Percentiles rank a stretch among this genome's conserved stretches.
Evolutionary conservation across 2,329 filamentous ascomycete genomes (phyloP).

Genomic region (Apiospora sp.): DNA sequence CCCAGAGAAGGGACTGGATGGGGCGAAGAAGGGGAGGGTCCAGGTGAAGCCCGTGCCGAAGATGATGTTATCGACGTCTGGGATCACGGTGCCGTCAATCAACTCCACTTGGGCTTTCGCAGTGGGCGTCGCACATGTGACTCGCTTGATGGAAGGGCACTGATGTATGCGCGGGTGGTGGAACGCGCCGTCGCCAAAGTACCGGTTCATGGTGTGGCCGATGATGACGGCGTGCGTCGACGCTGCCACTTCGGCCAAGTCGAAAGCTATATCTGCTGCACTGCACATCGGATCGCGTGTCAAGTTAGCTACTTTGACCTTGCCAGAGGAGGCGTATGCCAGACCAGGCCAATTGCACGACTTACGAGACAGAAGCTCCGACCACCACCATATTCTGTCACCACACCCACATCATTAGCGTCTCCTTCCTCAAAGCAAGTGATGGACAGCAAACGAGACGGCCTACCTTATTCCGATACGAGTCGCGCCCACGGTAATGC

Average conservation of each 20-base stretch:
- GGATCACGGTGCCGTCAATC: constrained; percentile 59
- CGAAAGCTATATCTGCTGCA: constrained; percentile 60
- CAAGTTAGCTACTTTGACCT: neutral
- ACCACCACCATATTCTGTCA: constrained; percentile 65
- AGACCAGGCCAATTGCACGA: too few relatives aligned
- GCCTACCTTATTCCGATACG: constrained; percentile 54
- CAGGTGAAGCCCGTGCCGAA: constrained; percentile 73
- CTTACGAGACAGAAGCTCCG: constrained; percentile 66
- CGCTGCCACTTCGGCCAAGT: constrained; percentile 33
- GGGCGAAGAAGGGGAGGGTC: constrained; percentile 64
- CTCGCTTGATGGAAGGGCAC: constrained; percentile 53
- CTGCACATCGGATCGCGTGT: neutral
- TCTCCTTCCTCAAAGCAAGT: neutral
- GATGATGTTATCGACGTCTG: constrained; percentile 67
- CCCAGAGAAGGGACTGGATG: neutral
- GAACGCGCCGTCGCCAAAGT: constrained; percentile 40
- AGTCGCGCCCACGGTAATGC: constrained; percentile 56
- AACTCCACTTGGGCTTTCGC: constrained; percentile 57
- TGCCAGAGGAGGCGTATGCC: too few relatives aligned
- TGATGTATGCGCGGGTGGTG: constrained; percentile 35
- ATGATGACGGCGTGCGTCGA: constrained; percentile 38
- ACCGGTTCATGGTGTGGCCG: constrained; percentile 38
- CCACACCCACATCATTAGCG: constrained; percentile 14
- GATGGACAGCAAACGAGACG: neutral
- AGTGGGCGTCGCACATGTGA: constrained; percentile 36